These are phyloP conservation scores for Sporisorium sorghi DNA, from an alignment of 1,284 basidiomycete species.

Conservation along the genomic window DNA sequence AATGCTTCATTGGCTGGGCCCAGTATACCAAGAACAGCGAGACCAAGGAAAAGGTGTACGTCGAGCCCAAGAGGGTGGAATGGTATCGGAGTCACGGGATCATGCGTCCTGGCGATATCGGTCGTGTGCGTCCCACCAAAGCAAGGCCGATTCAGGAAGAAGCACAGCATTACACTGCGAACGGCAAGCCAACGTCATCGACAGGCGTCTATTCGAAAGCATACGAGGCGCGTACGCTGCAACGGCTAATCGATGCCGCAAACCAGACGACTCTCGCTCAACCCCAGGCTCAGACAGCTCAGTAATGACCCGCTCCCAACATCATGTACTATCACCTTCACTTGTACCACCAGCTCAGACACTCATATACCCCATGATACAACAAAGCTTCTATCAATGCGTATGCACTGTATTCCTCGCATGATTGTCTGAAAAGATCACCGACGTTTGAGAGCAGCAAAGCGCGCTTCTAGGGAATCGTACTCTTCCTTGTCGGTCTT, in stretches of 20 bases:
- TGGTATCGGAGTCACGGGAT: constrained; percentile 38
- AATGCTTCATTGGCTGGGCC: constrained; percentile 63
- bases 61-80: constrained; percentile 37
- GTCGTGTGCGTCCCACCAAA: constrained; percentile 15
- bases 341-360: constrained; percentile 10
- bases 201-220: constrained; percentile 29
- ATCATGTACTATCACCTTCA: constrained; percentile 7
- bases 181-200: constrained; percentile 2
- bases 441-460: constrained; percentile 50
- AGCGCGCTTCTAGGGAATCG: constrained; percentile 47
- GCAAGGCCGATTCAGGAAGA: not conserved
- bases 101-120: constrained; percentile 27
- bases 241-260: constrained; percentile 29
- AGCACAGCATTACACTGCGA: not conserved
- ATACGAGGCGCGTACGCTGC: constrained; percentile 31
- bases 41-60: constrained; percentile 34
- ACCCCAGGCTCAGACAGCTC: constrained; percentile 26
- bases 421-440: not conserved
- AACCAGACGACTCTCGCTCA: constrained; percentile 11
- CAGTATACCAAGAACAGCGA: constrained; percentile 29
- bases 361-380: constrained; percentile 14
- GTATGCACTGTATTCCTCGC: not conserved
- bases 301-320: constrained; percentile 1
- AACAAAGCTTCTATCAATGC: not conserved
- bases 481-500: constrained; percentile 41